Base-by-base conservation (phyloP, 805 yeast species). In the Wickerhamomyces bisporus region DNA sequence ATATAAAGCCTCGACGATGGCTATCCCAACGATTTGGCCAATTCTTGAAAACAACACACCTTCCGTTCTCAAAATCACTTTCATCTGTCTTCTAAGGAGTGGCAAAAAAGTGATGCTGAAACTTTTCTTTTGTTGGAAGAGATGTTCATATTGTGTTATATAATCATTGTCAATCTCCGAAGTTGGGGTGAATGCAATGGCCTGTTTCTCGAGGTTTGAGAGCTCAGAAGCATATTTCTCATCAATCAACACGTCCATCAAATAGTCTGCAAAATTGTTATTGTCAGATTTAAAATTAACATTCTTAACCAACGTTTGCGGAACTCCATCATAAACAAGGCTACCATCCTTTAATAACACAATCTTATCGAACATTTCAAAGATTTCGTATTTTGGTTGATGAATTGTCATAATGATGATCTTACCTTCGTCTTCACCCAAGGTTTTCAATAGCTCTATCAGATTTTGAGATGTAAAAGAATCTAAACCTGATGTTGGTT, bases 401-500 rank as follows among this genome's bases (percentile, higher is more conserved):
- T 86, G 95, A 36, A 87, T 84, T 0, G 95, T 86, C 38, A 81
- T 57, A 18, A 86, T 72, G 8, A 87, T 70, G 0, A 95, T 84
- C 11, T 79, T 76, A 6, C 80, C 77, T 23, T 69, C 72, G n/a
- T 60, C 53, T 3, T 44, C 52, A 2, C 87, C 75, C 26, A 87
- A 58, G 3, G 67, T 65, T 35, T 75, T 66, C 40, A 86, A 64
- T 28, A 86, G 73, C 23, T 69, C 64, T 29, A 87, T 56, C 26
- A 86, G 81, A 3, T 85, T 73, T 1, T 75, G 69, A 0, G 95
- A 83, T 0, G 93, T 85, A 40, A 84, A 76, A 11, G 89, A 76
- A 53, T 87, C 96, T 19, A 87, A 66, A 0, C 96, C 96, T 5
- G 94, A 84, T 0, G 95, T 87, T 3, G 96, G 95, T 53, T 87